Percentiles rank a stretch among this genome's conserved stretches.
phyloP scores from a whole-genome alignment of 73 alveolate genomes.

The Tetrahymena elliotti region DNA sequence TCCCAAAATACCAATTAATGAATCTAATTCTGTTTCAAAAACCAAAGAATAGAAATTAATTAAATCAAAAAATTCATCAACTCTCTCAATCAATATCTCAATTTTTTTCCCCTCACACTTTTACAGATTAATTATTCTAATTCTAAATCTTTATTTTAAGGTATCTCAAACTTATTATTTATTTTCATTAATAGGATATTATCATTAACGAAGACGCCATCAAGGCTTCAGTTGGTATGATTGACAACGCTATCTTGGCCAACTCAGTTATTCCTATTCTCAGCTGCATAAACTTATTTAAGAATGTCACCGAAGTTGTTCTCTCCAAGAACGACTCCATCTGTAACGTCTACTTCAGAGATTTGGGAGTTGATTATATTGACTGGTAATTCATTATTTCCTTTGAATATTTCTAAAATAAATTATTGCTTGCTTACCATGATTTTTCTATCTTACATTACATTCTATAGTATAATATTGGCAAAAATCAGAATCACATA shows the following conservation, averaged over 20 bases:
- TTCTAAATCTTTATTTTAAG: background rate
- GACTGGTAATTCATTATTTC: background rate
- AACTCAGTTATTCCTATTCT: background rate
- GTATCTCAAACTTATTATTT: background rate
- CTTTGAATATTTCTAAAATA: no score
- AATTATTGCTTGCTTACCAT: background rate
- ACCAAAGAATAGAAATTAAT: background rate
- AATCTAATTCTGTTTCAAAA: background rate
- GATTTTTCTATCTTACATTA: no score
- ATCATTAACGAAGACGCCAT: background rate
- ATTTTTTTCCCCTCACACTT: background rate
- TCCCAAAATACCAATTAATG: background rate
- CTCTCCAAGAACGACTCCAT: background rate
- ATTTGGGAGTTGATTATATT: background rate
- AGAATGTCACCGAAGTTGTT: background rate
- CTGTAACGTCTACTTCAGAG: background rate
- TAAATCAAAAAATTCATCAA: background rate
- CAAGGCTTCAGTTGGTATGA: background rate
- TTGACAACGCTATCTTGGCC: background rate
- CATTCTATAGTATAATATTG: background rate
- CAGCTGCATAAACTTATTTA: background rate
- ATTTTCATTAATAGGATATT: background rate
- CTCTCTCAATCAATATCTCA: background rate
- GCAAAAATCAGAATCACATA: background rate
- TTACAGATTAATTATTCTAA: background rate